Conservation (phyloP, 2,329 filamentous ascomycete genomes). For the Fusarium annulatum region DNA sequence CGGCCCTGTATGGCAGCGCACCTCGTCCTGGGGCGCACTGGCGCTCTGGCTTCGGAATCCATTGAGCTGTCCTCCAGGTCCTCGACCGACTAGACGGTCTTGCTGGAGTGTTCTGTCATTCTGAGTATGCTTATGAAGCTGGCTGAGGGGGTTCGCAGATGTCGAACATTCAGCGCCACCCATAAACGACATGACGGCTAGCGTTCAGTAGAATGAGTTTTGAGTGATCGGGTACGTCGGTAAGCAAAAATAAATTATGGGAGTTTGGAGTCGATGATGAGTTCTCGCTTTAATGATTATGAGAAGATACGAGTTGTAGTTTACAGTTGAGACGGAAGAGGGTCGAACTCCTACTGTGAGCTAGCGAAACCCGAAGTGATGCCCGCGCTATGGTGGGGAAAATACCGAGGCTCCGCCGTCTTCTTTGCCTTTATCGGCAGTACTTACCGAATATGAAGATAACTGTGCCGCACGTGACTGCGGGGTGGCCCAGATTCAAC, state of each 20-base stretch:
- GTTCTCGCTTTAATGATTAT: not conserved
- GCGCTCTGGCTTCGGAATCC: conserved; percentile 80
- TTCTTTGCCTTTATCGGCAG: conserved; percentile 22
- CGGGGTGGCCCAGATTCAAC: conserved; percentile 34
- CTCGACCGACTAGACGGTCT: conserved; percentile 84
- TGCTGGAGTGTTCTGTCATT: conserved; percentile 95
- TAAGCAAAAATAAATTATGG: not conserved
- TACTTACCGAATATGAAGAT: conserved; percentile 21
- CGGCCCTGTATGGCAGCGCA: conserved; percentile 45
- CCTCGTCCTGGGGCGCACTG: conserved; percentile 79
- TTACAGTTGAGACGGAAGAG: conserved; percentile 34
- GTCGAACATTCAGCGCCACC: conserved; percentile 97
- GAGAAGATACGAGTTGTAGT: conserved; percentile 4
- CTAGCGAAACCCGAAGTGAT: conserved; percentile 27
- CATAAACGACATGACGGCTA: conserved; percentile 85
- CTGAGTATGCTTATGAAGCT: conserved; percentile 97
- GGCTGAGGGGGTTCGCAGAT: conserved; percentile 92
- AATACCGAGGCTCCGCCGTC: conserved; percentile 46
- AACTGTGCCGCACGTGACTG: conserved; percentile 50
- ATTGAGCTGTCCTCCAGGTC: conserved; percentile 76
- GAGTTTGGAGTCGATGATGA: conserved; percentile 3
- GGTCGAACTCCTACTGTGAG: conserved; percentile 14
- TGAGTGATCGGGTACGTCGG: conserved; percentile 14
- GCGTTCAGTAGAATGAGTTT: conserved; percentile 10
- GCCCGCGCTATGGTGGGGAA: conserved; percentile 40